phyloP scores from a whole-genome alignment of 352 stramenopile genomes.

The Thalassiosira delicatula region DNA sequence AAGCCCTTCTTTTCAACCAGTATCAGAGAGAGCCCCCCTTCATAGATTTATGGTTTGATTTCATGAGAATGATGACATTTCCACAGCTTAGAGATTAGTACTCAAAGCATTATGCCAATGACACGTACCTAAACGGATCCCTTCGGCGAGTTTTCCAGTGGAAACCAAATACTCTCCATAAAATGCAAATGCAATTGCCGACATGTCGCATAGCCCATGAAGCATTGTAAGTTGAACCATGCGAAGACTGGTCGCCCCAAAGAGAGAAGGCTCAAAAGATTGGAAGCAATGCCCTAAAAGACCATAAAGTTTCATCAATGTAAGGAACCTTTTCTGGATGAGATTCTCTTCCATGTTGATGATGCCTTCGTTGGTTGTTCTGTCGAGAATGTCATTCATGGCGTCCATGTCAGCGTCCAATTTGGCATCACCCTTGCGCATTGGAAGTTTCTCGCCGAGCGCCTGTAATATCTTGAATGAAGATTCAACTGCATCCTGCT shows the following conservation, averaged over 20 bases:
- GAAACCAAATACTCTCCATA: neutral
- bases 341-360: neutral
- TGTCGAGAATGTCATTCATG: neutral
- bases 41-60: neutral
- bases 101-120: neutral
- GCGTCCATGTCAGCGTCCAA: neutral
- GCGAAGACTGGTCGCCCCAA: neutral
- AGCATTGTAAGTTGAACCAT: neutral
- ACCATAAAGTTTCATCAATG: neutral
- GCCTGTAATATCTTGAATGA: neutral
- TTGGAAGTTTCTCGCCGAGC: neutral
- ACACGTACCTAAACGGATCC: constrained; percentile 2
- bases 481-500: neutral
- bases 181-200: neutral
- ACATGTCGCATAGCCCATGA: neutral
- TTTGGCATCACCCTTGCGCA: neutral
- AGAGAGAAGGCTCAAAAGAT: neutral
- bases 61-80: neutral
- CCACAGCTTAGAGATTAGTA: neutral
- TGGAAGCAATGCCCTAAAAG: neutral
- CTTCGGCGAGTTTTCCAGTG: neutral
- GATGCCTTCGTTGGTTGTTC: neutral
- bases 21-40: neutral
- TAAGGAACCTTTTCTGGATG: neutral
- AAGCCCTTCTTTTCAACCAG: neutral